Evolutionary conservation across 768 basidiomycete species (phyloP), one percentile per base, ranked within the genome.

Genomic region (Hortiboletus flavorubellus): DNA sequence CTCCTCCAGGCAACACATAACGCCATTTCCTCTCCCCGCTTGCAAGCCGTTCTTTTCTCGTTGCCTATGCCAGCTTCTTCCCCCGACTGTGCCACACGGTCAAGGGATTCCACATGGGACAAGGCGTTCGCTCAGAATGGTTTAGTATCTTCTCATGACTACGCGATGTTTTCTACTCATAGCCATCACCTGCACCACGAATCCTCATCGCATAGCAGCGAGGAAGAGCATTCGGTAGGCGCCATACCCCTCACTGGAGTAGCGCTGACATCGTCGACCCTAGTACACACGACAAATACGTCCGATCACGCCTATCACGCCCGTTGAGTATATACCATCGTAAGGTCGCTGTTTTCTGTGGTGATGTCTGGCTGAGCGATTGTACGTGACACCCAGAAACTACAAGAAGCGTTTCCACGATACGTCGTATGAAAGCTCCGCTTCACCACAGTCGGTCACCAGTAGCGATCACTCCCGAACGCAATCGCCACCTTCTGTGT

Each of bases 381-480:
- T 30, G 37, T 48, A 18, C 31, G 29, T 38, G 55, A 41, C 53
- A 37, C 48, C 35, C 49, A 72, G 71, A 49, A 71, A 63, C 56
- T 49, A 71, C 62, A 71, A 66, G 61, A 71, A 59, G 38, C 64
- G 60, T n/a, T 61, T 71, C 59, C 64, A 70, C 57, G 69, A 73
- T 40, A 51, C 60, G n/a, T 67, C 71, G 44, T 56, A 59, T 39
- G 71, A 66, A 51, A 63, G 66, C 46, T 58, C 69, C 33, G 61
- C 58, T 44, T 71, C 69, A 18, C 66, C 68, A 41, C 64, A 63
- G 62, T 68, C 70, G 60, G 62, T 73, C 48, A 55, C 64, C 51
- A 72, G 74, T 59, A 80, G 78, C 60, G 76, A 77, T 49, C 72
- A 76, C 46, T 78, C 81, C n/a, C 77, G 80, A 21, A 67, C 65